phyloP scores from a whole-genome alignment of 2,329 filamentous ascomycete species.

The Lachnellula hyalina region DNA sequence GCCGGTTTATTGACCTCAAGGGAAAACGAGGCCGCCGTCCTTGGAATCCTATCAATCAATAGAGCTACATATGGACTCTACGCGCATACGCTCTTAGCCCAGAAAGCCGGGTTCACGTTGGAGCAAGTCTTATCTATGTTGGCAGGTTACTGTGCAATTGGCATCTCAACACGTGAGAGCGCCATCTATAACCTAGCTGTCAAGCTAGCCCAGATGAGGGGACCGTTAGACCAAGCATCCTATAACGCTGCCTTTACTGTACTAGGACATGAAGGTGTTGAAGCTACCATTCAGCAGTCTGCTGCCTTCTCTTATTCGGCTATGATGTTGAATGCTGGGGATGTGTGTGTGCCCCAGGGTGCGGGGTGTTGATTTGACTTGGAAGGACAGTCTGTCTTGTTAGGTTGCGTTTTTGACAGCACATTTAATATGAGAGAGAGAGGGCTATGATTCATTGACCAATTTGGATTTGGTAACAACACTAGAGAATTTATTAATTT shows the following conservation, averaged over 20 bases:
- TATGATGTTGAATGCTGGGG: conserved; percentile 4
- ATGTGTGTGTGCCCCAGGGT: background rate
- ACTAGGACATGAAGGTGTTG: background rate
- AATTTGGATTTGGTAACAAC: no score
- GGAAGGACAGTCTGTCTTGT: no score
- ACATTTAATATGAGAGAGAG: no score
- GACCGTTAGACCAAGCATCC: background rate
- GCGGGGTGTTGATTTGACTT: background rate
- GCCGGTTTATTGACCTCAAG: background rate
- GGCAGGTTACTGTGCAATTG: background rate
- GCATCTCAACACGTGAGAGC: background rate
- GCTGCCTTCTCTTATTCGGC: background rate
- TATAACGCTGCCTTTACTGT: background rate
- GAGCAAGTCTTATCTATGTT: background rate
- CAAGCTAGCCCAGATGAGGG: background rate
- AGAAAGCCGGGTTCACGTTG: conserved; percentile 1
- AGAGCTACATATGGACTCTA: conserved; percentile 1
- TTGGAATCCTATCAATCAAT: conserved; percentile 1
- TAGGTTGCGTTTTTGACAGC: no score
- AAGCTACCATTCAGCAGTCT: background rate
- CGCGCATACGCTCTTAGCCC: background rate
- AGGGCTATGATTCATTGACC: no score
- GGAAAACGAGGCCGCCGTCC: conserved; percentile 1
- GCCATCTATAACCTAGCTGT: conserved; percentile 1
- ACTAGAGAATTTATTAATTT: no score